phyloP scores from a whole-genome alignment of 495 filamentous ascomycete genomes.

The Neurospora sp. region DNA sequence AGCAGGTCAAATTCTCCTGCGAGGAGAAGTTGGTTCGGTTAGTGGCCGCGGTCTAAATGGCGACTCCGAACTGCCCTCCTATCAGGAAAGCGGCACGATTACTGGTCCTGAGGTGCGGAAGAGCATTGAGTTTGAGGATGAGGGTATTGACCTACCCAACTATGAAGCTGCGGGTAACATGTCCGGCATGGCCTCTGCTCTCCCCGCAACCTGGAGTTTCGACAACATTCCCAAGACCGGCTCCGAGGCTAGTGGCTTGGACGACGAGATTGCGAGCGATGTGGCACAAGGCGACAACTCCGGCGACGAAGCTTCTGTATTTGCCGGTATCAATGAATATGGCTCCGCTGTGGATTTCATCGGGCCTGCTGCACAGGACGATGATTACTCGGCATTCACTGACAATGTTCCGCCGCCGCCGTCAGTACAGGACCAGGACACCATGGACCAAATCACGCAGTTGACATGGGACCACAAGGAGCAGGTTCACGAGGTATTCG shows the following conservation, averaged over 20 bases:
- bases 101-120: constrained; percentile 16
- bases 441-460: constrained; percentile 14
- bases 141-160: constrained; percentile 16
- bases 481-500: constrained; percentile 25
- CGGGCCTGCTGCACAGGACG: constrained; percentile 33
- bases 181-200: constrained; percentile 18
- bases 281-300: constrained; percentile 26
- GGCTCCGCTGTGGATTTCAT: constrained; percentile 18
- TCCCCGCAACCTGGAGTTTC: constrained; percentile 28
- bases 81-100: constrained; percentile 5
- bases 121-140: constrained; percentile 31
- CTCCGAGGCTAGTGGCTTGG: constrained; percentile 6
- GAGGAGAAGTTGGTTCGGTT: constrained; percentile 49
- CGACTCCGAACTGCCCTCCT: constrained; percentile 11
- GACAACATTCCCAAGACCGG: constrained; percentile 15
- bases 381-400: constrained; percentile 11
- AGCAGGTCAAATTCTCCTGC: constrained; percentile 65
- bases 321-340: neutral
- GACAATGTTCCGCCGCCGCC: constrained; percentile 4
- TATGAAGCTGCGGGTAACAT: constrained; percentile 16
- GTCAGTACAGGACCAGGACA: constrained; percentile 11
- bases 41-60: constrained; percentile 7
- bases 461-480: constrained; percentile 23
- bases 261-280: constrained; percentile 28
- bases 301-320: constrained; percentile 12